Evolutionary conservation across 2,329 filamentous ascomycete species (phyloP).

Genomic region (Colletotrichum chrysophilum): DNA sequence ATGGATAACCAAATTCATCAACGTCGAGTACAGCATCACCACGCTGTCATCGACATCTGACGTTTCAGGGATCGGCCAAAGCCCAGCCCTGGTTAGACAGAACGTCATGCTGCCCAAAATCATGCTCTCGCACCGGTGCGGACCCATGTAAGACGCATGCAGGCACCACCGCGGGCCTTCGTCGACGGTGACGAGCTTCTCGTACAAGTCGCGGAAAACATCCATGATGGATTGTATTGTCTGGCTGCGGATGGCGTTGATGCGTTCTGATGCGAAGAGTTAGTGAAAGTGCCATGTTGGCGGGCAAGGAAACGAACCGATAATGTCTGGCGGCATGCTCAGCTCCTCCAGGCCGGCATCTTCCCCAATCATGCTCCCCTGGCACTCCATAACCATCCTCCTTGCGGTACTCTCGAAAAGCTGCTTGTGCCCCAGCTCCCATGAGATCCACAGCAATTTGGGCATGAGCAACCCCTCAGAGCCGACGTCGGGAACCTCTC

Average conservation of each 20-base stretch:
- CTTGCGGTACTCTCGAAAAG: conserved; percentile 26
- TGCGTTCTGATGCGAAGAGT: conserved; percentile 5
- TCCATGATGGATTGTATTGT: conserved; percentile 28
- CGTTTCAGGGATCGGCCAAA: conserved; percentile 34
- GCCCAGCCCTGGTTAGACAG: conserved; percentile 34
- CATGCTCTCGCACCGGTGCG: conserved; percentile 40
- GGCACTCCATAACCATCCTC: conserved; percentile 28
- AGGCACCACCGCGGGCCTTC: conserved; percentile 36
- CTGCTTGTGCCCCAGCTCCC: conserved; percentile 33
- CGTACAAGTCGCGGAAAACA: conserved; percentile 28
- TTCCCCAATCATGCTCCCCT: conserved; percentile 2
- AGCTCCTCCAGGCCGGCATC: neutral
- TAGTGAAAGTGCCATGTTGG: neutral
- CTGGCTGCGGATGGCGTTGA: conserved; percentile 25
- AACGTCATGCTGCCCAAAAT: conserved; percentile 39
- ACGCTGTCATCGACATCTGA: conserved; percentile 29
- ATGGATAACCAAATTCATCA: conserved; percentile 31
- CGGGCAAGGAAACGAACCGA: conserved; percentile 16
- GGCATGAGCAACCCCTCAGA: conserved; percentile 14
- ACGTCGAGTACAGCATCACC: conserved; percentile 24
- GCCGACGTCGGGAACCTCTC: conserved; percentile 11
- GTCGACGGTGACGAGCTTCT: conserved; percentile 31
- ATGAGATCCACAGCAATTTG: conserved; percentile 35
- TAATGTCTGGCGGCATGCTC: conserved; percentile 24
- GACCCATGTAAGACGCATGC: conserved; percentile 37